phyloP scores from a whole-genome alignment of 129 eudicot genomes.

The Silybum marianum region DNA sequence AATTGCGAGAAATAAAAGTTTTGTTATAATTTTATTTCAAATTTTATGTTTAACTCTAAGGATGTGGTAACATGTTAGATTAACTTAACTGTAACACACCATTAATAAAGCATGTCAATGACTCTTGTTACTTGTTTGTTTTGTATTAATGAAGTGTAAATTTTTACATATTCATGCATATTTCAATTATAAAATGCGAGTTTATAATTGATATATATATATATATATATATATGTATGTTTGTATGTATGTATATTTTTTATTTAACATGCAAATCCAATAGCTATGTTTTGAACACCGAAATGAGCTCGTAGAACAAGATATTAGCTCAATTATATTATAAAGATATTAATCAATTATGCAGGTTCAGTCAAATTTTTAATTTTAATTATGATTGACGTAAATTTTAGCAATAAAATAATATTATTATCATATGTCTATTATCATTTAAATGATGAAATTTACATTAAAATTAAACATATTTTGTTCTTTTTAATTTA shows the following conservation, averaged over 20 bases:
- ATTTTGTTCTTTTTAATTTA: no score
- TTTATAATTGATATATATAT: neutral
- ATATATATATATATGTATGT: neutral
- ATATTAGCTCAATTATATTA: neutral
- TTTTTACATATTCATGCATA: neutral
- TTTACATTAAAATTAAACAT: no score
- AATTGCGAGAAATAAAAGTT: conserved; percentile 15
- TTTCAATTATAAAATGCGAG: neutral
- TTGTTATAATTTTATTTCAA: neutral
- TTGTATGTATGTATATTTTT: no score
- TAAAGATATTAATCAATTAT: no score
- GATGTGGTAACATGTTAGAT: conserved; percentile 2
- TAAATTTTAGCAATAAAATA: no score
- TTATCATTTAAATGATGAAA: neutral
- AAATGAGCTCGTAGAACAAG: neutral
- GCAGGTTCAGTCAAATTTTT: neutral
- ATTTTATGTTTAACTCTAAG: neutral
- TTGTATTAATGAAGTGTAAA: neutral
- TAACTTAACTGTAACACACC: conserved; percentile 8
- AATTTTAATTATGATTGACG: no score
- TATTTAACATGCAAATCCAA: neutral
- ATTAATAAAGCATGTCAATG: neutral
- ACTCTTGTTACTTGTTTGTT: neutral
- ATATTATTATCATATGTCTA: no score
- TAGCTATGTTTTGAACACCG: neutral